Evolutionary conservation across 2,329 filamentous ascomycete genomes (phyloP), one percentile per base, ranked within the genome.

Genomic region (Ambrosiella cleistominuta): DNA sequence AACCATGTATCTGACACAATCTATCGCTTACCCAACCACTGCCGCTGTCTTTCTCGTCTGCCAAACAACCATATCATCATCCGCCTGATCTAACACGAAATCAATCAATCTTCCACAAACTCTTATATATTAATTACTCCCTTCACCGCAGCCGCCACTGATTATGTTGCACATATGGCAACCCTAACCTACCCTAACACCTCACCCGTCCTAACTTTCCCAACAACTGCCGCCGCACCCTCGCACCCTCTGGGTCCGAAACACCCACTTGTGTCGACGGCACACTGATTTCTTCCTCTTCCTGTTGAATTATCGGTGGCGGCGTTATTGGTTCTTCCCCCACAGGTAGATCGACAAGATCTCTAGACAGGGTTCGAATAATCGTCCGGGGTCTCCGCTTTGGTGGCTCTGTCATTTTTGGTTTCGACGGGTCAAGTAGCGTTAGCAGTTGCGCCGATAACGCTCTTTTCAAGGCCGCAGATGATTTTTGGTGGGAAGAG

Each of bases 211-310:
- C 55, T 68, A 77, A 74, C 62, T 70, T 72, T 56, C 66, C 72
- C 69, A 76, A 71, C 15, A 78, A 63, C 61, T 68, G 67, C 37
- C 68, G 70, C 64, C 72, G 74, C 56, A 68, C 68, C 60, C 69
- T 66, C 61, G 70, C 67, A 2, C 75, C 76, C 15, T 76, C 72
- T 0, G 75, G 72, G 59, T 79, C 75, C 3, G 73, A 69, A 59
- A 80, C 81, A 60, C 72, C 72, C 2, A 81, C 67, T 65, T 81
- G 77, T 7, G 78, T 80, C 0, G 72, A 70, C 6, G 73, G 75
- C 6, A 66, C 64, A 36, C 57, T 57, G 47, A 66, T 66, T 11
- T 65, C 64, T n/a, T 64, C 64, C 6, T 60, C 62, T 11, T 63
- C 55, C n/a, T 13, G 13, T 9, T 51, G 49, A 51, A n/a, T n/a